Evolutionary conservation across 2,329 filamentous ascomycete genomes (phyloP).

Genomic region (Fusarium scirpi): DNA sequence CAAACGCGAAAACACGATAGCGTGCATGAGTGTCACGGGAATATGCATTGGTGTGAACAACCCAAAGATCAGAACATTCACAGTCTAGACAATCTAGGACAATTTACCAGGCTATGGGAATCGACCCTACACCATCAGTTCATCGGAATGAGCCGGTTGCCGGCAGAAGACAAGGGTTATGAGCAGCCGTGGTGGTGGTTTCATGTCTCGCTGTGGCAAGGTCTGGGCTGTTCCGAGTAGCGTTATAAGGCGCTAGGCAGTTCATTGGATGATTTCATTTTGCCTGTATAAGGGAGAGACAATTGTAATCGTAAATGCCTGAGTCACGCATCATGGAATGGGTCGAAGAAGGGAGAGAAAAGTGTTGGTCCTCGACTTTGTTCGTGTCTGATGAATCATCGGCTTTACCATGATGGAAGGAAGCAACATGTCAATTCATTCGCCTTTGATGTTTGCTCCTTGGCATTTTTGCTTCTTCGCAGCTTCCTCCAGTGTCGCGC

Average conservation of each 20-base stretch:
- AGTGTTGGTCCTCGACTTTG: neutral
- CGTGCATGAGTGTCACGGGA: neutral
- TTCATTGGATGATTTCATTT: neutral
- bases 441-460: neutral
- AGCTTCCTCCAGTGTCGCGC: neutral
- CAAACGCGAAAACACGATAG: neutral
- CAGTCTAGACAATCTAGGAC: neutral
- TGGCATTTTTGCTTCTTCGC: neutral
- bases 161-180: neutral
- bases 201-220: neutral
- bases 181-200: neutral
- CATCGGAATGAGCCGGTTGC: neutral
- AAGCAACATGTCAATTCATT: neutral
- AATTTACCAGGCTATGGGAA: neutral
- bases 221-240: neutral
- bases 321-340: neutral
- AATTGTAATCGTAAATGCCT: neutral
- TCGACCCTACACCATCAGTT: neutral
- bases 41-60: neutral
- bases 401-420: neutral
- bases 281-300: neutral
- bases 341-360: neutral
- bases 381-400: neutral
- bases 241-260: neutral
- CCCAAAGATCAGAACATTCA: neutral